These are phyloP conservation scores for Candida qinlingensis DNA, from an alignment of 805 yeast genomes.

Conservation along the genomic window DNA sequence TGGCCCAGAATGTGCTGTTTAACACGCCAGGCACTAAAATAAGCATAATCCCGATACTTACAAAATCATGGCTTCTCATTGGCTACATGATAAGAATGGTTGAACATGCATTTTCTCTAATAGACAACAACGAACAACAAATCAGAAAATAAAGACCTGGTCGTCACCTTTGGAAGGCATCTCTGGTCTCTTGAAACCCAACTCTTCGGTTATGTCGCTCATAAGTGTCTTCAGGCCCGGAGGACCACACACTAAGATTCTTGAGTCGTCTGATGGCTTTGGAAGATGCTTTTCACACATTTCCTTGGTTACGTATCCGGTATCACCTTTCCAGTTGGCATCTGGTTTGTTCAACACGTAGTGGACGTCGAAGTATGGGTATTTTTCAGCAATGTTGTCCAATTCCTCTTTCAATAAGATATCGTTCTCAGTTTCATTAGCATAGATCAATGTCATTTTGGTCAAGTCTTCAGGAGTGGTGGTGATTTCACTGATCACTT, in stretches of 20 bases:
- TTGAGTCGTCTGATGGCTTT: conserved; percentile 38
- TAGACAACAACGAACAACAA: too few relatives aligned
- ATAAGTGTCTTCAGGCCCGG: conserved; percentile 56
- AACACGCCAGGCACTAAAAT: too few relatives aligned
- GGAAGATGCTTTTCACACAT: conserved; percentile 53
- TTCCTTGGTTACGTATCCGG: conserved; percentile 57
- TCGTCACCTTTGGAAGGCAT: conserved; percentile 44
- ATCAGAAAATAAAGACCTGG: conserved; percentile 53
- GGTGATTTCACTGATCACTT: conserved; percentile 64
- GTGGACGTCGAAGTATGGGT: conserved; percentile 56
- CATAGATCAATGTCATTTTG: conserved; percentile 56
- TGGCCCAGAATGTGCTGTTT: too few relatives aligned
- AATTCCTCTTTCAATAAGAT: conserved; percentile 66
- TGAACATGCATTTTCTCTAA: too few relatives aligned
- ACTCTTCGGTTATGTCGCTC: conserved; percentile 43
- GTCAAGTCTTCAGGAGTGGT: conserved; percentile 66
- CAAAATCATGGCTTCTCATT: too few relatives aligned
- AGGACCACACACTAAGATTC: conserved; percentile 72
- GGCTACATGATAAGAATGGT: too few relatives aligned
- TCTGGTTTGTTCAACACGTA: conserved; percentile 54
- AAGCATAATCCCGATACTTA: too few relatives aligned
- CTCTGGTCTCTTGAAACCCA: conserved; percentile 52
- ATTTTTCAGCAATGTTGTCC: conserved; percentile 59
- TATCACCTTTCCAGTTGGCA: conserved; percentile 48
- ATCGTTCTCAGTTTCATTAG: conserved; percentile 74